phyloP scores from a whole-genome alignment of 805 yeast species.

The Ogataea nakhonphanomensis region DNA sequence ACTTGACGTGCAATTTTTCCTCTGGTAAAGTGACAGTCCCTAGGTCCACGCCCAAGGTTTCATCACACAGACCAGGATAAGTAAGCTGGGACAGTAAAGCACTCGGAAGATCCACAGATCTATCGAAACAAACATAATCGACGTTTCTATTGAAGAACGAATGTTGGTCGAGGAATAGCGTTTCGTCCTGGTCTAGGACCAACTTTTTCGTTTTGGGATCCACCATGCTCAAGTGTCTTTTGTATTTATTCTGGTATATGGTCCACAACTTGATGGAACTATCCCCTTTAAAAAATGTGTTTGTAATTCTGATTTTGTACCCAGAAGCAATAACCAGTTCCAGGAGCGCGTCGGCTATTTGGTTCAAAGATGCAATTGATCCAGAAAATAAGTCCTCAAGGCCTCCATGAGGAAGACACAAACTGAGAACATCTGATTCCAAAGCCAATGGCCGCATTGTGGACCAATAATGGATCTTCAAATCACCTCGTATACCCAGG shows the following conservation, averaged over 20 bases:
- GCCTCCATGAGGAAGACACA: conserved; percentile 37
- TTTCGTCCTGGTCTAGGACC: conserved; percentile 33
- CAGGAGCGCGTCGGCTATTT: conserved; percentile 48
- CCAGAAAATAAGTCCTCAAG: conserved; percentile 42
- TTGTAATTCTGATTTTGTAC: conserved; percentile 46
- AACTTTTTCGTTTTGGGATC: conserved; percentile 34
- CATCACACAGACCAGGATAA: conserved; percentile 80
- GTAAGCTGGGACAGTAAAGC: conserved; percentile 74
- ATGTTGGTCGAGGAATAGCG: conserved; percentile 32
- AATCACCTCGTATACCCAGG: conserved; percentile 27
- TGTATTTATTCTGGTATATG: conserved; percentile 33
- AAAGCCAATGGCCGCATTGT: conserved; percentile 21
- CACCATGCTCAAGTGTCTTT: conserved; percentile 29
- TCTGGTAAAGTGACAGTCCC: conserved; percentile 31
- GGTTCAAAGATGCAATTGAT: conserved; percentile 44
- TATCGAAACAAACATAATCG: conserved; percentile 75
- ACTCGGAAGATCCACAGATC: conserved; percentile 71
- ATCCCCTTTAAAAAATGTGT: conserved; percentile 58
- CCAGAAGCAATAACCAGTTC: conserved; percentile 40
- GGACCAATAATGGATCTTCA: conserved; percentile 25
- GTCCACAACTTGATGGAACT: conserved; percentile 48
- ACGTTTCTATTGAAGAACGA: conserved; percentile 42
- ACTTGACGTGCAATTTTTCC: conserved; percentile 15
- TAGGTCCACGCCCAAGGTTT: conserved; percentile 50
- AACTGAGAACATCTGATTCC: conserved; percentile 41